Base-by-base conservation (phyloP, 805 yeast species). In the Lipomyces chichibuensis region DNA sequence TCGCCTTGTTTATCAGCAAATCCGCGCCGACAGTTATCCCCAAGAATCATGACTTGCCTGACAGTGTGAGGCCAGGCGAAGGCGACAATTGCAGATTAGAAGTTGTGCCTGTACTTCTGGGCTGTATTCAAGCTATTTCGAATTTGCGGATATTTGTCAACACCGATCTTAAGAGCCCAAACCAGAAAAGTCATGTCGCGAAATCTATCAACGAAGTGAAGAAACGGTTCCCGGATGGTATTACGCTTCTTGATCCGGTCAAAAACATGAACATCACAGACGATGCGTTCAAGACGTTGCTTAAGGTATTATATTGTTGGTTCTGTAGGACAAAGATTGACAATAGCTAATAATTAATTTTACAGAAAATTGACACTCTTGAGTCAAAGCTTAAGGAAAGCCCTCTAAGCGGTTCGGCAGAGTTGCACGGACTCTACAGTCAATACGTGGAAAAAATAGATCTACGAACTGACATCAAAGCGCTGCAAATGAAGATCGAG, bases 181-280 rank as follows among this genome's bases (percentile, higher is more conserved):
- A 73, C 55, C 77, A 76, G 60, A 81, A 88, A 80, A 82, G 86
- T 80, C 75, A 87, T 75, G 82, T 87, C 75, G 81, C 81, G 54
- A 91, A 91, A 76, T 88, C 96, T 7, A 80, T 95, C 74, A 83
- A 82, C 62, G 98, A 95, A 77, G 92, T 92, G 69, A 84, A 87
- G 43, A 86, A 88, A 72, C 87, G 96, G 78, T 88, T 92, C 75
- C 92, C 96, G 11, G 95, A 91, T 76, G 97, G 97, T 0, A 82
- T 95, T 46, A 97, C 98, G n/a, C 76, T 87, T 57, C 83, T 95
- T 77, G 97, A 95, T 78, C 98, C 99, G 3, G 82, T 95, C 51
- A 88, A 87, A 69, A 91, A 90, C 76, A 95, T 95, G 99, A 91
- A 92, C 75, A 94, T 95, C 73, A 89, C 72, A 57, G 97, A 91